Conservation (phyloP, 164 flowering plant species). For the Akebia trifoliata region DNA sequence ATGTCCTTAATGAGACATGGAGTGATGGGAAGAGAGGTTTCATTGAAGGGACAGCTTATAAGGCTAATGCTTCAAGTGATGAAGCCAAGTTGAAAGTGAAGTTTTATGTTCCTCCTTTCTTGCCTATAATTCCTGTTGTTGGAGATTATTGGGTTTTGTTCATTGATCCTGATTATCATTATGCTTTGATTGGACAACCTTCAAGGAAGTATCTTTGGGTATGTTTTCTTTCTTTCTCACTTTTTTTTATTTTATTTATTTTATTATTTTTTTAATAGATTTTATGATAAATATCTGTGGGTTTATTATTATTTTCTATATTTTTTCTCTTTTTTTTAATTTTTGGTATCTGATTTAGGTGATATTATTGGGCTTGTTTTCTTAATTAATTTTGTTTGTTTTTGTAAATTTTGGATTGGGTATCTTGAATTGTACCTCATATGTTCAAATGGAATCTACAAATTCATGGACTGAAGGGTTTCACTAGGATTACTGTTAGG, state of each 20-base stretch:
- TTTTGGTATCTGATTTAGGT: neutral
- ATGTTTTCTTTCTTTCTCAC: constrained; percentile 14
- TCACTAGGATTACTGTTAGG: too few relatives aligned
- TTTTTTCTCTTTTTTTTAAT: neutral
- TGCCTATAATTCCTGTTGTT: constrained; percentile 78
- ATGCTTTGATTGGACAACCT: constrained; percentile 81
- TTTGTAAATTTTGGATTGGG: neutral
- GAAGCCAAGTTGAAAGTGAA: constrained; percentile 96
- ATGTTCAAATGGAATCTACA: too few relatives aligned
- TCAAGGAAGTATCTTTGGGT: constrained; percentile 78
- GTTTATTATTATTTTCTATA: neutral
- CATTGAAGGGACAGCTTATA: constrained; percentile 81
- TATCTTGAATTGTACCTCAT: too few relatives aligned
- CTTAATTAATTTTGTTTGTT: neutral
- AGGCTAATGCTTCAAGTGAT: constrained; percentile 69
- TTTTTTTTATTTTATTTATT: neutral
- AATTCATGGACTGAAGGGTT: too few relatives aligned
- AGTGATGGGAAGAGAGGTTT: constrained; percentile 59
- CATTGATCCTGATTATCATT: constrained; percentile 68
- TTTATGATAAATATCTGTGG: neutral
- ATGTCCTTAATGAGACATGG: constrained; percentile 87
- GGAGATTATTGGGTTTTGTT: constrained; percentile 93
- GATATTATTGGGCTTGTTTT: neutral
- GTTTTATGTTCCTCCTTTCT: constrained; percentile 81
- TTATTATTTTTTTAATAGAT: neutral